Evolutionary conservation across 2,329 filamentous ascomycete genomes (phyloP).

Genomic region (Purpureocillium takamizusanense): DNA sequence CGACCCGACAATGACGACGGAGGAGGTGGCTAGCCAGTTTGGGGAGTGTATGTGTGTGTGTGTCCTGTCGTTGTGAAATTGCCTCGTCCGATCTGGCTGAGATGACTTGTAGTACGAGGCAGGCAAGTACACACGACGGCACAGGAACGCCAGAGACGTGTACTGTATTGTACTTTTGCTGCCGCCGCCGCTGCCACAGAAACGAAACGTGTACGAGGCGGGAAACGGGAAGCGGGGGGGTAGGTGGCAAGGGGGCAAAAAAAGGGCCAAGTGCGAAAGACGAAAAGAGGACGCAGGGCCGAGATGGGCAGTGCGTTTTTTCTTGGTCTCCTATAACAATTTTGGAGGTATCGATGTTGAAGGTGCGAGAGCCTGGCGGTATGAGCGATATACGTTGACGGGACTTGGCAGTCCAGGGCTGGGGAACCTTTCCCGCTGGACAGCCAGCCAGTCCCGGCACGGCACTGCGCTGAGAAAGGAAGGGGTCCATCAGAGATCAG

Average conservation of each 20-base stretch:
- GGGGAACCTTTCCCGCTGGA: slow-evolving; percentile 1
- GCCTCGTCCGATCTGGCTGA: slow-evolving; percentile 1
- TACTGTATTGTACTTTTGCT: not conserved
- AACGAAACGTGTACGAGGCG: not conserved
- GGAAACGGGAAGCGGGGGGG: not conserved
- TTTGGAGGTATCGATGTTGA: not conserved
- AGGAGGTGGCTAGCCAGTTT: no score
- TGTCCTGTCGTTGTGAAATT: slow-evolving; percentile 4
- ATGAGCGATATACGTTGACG: slow-evolving; percentile 9
- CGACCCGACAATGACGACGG: not conserved
- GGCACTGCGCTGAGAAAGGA: not conserved
- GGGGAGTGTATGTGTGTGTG: no score
- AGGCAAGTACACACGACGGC: no score
- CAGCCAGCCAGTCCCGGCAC: not conserved
- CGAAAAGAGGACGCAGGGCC: not conserved
- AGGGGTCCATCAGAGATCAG: not conserved
- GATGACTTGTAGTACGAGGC: no score
- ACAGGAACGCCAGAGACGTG: no score
- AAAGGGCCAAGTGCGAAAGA: no score
- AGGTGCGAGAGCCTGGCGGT: not conserved
- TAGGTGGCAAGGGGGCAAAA: not conserved
- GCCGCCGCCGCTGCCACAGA: no score
- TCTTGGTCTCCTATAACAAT: no score
- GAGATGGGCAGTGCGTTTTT: not conserved
- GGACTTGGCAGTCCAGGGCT: slow-evolving; percentile 3